phyloP scores from a whole-genome alignment of 352 stramenopile species.

The Phytophthora quininea region DNA sequence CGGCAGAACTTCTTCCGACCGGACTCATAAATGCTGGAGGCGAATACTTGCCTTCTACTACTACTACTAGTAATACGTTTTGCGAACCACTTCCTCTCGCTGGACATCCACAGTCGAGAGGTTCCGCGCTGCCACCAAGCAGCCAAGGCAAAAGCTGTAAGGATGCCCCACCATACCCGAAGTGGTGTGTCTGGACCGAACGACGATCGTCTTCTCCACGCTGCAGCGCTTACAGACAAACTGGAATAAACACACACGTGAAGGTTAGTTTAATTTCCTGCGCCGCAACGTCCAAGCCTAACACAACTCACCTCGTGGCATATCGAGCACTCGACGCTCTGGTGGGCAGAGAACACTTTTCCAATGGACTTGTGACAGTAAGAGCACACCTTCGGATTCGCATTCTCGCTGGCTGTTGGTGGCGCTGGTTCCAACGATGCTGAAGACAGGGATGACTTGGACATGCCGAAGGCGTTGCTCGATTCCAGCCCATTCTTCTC shows the following conservation, averaged over 20 bases:
- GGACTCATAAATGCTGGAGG: not conserved
- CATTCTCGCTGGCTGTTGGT: constrained; percentile 8
- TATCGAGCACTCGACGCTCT: constrained; percentile 24
- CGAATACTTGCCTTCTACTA: too few species aligned
- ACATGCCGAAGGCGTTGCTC: constrained; percentile 18
- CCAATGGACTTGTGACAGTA: constrained; percentile 27
- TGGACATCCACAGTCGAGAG: constrained; percentile 35
- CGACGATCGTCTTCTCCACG: constrained; percentile 29
- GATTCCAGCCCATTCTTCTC: constrained; percentile 2
- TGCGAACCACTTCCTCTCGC: constrained; percentile 39
- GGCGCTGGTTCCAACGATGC: constrained; percentile 11
- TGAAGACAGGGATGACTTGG: constrained; percentile 26
- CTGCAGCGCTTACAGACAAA: constrained; percentile 34
- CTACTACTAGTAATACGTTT: not conserved
- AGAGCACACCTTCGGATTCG: constrained; percentile 3
- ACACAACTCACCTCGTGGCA: constrained; percentile 23
- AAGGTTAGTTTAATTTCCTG: not conserved
- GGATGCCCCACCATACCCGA: constrained; percentile 19
- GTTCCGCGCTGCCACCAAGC: constrained; percentile 37
- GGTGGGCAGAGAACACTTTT: constrained; percentile 18
- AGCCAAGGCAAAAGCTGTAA: constrained; percentile 48
- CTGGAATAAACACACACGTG: constrained; percentile 10
- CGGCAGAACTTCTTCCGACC: not conserved
- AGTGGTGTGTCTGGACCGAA: constrained; percentile 18
- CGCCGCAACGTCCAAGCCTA: not conserved